phyloP scores from a whole-genome alignment of 371 early-diverging fungal genomes.

The Coemansia sp. region DNA sequence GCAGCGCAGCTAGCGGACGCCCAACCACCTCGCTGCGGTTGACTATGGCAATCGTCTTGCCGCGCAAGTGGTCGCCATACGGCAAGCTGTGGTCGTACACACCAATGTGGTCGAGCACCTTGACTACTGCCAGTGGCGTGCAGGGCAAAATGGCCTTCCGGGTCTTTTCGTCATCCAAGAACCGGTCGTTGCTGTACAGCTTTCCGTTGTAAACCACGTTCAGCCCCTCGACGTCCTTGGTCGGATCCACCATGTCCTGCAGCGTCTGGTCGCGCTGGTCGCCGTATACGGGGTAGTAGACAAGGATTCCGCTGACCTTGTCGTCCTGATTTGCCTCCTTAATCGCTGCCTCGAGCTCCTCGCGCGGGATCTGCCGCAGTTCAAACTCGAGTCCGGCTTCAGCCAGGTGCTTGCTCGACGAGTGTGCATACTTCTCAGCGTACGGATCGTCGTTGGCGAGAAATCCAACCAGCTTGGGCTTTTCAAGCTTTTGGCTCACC shows the following conservation, averaged over 20 bases:
- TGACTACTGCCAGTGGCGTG: slow-evolving; percentile 93
- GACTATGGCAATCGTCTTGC: slow-evolving; percentile 86
- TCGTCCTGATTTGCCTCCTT: slow-evolving; percentile 85
- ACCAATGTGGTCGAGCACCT: slow-evolving; percentile 91
- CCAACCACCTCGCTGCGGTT: slow-evolving; percentile 97
- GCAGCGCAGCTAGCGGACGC: slow-evolving; percentile 94
- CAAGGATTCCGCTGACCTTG: slow-evolving; percentile 88
- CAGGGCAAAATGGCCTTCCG: slow-evolving; percentile 96
- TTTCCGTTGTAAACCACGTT: slow-evolving; percentile 91
- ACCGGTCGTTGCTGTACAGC: slow-evolving; percentile 94
- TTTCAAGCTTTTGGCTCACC: slow-evolving; percentile 64
- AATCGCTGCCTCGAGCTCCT: slow-evolving; percentile 82
- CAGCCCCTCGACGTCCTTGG: slow-evolving; percentile 96
- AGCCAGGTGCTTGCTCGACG: slow-evolving; percentile 88
- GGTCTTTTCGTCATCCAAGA: slow-evolving; percentile 74
- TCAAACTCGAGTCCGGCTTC: slow-evolving; percentile 91
- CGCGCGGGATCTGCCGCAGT: slow-evolving; percentile 76
- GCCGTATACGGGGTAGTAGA: slow-evolving; percentile 95
- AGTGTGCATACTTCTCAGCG: slow-evolving; percentile 84
- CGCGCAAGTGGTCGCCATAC: slow-evolving; percentile 94
- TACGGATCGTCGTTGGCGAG: slow-evolving; percentile 95
- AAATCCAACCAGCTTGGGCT: slow-evolving; percentile 91
- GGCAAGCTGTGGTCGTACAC: slow-evolving; percentile 88
- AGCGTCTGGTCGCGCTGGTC: slow-evolving; percentile 91
- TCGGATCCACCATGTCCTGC: slow-evolving; percentile 81